Conservation (phyloP, 179 eudicot genomes). For the Drosera spatulata region DNA sequence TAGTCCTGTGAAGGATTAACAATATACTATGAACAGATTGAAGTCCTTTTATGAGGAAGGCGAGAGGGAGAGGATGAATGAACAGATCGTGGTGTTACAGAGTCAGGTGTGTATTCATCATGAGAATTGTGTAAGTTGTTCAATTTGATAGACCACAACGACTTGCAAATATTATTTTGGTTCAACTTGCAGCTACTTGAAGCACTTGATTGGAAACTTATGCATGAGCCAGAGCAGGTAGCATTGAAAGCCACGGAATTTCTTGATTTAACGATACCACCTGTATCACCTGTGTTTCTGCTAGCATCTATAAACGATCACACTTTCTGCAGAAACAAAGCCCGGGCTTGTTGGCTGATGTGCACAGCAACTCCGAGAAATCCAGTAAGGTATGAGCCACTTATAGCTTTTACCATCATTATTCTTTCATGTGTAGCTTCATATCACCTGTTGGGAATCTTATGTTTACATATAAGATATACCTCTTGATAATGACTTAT, state of each 20-base stretch:
- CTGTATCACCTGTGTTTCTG: neutral
- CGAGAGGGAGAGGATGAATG: slow-evolving; percentile 82
- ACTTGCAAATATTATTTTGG: neutral
- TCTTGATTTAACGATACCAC: neutral
- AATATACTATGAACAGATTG: slow-evolving; percentile 30
- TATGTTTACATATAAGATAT: too few relatives aligned
- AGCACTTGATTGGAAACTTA: slow-evolving; percentile 99
- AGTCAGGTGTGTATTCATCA: slow-evolving; percentile 45
- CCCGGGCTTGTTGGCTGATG: slow-evolving; percentile 24
- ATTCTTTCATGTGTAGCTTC: neutral
- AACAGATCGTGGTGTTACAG: slow-evolving; percentile 67
- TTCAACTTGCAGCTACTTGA: slow-evolving; percentile 72
- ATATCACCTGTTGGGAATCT: too few relatives aligned
- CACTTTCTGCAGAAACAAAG: slow-evolving; percentile 37
- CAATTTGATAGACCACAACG: neutral
- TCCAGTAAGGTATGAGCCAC: slow-evolving; percentile 16
- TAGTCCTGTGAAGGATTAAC: too few relatives aligned
- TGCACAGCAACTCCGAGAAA: slow-evolving; percentile 16
- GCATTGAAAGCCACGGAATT: slow-evolving; percentile 26
- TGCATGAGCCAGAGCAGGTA: slow-evolving; percentile 71
- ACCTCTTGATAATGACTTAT: too few relatives aligned
- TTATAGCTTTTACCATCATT: neutral
- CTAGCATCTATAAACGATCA: neutral
- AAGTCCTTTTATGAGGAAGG: slow-evolving; percentile 88
- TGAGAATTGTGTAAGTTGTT: neutral